phyloP scores from a whole-genome alignment of 2,329 filamentous ascomycete genomes.

The Colletotrichum lindemuthianum region DNA sequence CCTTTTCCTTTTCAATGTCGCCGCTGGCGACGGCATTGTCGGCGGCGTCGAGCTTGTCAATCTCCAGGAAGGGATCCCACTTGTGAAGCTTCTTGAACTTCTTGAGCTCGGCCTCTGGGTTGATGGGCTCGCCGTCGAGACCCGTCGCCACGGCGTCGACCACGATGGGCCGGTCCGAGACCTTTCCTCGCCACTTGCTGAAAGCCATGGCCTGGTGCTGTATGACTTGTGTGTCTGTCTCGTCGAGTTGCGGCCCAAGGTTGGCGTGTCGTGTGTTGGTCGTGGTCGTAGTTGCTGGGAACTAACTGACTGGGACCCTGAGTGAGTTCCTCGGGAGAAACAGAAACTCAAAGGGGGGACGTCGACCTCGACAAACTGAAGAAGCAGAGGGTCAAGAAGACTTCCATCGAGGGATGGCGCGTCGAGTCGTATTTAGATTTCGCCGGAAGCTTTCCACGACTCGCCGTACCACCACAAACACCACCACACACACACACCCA shows the following conservation, averaged over 20 bases:
- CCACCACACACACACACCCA: neutral
- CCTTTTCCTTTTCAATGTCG: constrained; percentile 55
- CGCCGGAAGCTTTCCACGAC: neutral
- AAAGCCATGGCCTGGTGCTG: constrained; percentile 40
- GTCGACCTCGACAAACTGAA: constrained; percentile 15
- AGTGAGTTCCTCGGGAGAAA: constrained; percentile 10
- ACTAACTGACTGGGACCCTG: neutral
- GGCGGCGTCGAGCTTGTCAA: constrained; percentile 62
- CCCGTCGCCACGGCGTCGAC: constrained; percentile 51
- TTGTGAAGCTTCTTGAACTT: constrained; percentile 61
- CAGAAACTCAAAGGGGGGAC: constrained; percentile 27
- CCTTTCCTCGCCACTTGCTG: constrained; percentile 55
- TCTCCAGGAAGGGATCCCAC: constrained; percentile 66
- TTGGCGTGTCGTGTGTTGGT: neutral
- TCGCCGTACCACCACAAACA: neutral
- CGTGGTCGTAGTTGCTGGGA: neutral
- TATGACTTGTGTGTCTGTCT: too few relatives aligned
- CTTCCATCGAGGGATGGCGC: neutral
- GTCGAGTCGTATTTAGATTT: constrained; percentile 30
- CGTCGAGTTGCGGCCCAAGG: too few relatives aligned
- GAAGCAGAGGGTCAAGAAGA: neutral
- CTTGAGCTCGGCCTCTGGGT: constrained; percentile 49
- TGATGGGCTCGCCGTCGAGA: constrained; percentile 50
- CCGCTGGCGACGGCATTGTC: constrained; percentile 57
- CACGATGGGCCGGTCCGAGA: constrained; percentile 52